Conservation (phyloP, 148 eudicot genomes). For the Amaranthus hypochondriacus region DNA sequence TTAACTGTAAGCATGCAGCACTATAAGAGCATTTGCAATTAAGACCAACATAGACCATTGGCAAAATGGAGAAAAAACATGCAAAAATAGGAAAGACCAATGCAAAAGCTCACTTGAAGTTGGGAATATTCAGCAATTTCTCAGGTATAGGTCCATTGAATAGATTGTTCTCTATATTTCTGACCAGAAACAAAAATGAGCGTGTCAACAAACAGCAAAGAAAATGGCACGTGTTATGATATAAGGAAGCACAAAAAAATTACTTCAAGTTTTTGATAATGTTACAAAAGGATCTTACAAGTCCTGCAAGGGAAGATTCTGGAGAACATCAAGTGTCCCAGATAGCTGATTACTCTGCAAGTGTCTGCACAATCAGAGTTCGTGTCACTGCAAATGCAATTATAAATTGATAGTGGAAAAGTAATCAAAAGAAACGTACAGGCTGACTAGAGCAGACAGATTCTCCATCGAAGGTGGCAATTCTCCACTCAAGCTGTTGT, state of each 20-base stretch:
- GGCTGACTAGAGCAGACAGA: conserved; percentile 56
- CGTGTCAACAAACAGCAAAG: not conserved
- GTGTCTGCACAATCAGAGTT: conserved; percentile 51
- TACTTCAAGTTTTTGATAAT: not conserved
- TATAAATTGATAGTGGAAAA: not conserved
- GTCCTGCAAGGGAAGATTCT: conserved; percentile 74
- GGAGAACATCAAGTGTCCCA: conserved; percentile 81
- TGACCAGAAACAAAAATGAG: conserved; percentile 26
- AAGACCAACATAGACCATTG: no score
- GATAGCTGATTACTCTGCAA: conserved; percentile 89
- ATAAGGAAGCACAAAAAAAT: no score
- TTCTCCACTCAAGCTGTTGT: conserved; percentile 67
- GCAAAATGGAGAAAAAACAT: no score
- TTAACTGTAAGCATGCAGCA: no score
- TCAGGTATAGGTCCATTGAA: conserved; percentile 81
- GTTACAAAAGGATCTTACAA: conserved; percentile 52
- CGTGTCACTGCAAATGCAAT: conserved; percentile 12
- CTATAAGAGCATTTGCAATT: no score
- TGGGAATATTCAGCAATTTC: conserved; percentile 61
- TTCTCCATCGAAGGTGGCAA: conserved; percentile 64
- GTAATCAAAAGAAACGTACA: conserved; percentile 40
- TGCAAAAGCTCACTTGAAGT: conserved; percentile 45
- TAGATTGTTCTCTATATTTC: conserved; percentile 69
- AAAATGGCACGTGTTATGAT: not conserved
- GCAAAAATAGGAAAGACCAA: conserved; percentile 1